These are phyloP conservation scores for Russula brevipes DNA, from an alignment of 768 basidiomycete genomes.

Conservation along the genomic window DNA sequence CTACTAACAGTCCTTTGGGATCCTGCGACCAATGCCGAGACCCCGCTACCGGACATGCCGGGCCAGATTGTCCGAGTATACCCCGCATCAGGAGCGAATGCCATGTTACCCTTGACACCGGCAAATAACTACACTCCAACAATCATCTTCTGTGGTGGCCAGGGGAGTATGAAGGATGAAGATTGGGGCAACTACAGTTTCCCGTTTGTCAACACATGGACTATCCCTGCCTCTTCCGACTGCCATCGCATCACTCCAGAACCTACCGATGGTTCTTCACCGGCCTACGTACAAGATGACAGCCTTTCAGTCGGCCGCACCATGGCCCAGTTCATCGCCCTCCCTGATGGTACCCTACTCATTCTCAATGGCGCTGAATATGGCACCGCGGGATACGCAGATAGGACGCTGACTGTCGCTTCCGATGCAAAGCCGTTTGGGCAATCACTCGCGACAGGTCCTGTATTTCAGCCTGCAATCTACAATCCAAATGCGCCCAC, in stretches of 20 bases:
- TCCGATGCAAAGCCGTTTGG: constrained; percentile 58
- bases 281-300: constrained; percentile 67
- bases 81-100: constrained; percentile 81
- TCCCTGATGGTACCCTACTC: constrained; percentile 73
- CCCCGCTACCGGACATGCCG: constrained; percentile 67
- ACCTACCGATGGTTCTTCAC: constrained; percentile 57
- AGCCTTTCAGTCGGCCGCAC: constrained; percentile 68
- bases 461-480: constrained; percentile 72
- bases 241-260: constrained; percentile 87
- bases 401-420: constrained; percentile 34
- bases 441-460: constrained; percentile 73
- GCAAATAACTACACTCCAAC: constrained; percentile 84
- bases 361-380: constrained; percentile 78
- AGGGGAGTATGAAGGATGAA: constrained; percentile 58
- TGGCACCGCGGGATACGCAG: constrained; percentile 85
- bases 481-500: constrained; percentile 71
- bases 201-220: constrained; percentile 70
- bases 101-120: constrained; percentile 88
- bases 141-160: constrained; percentile 87
- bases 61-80: constrained; percentile 72
- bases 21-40: constrained; percentile 51
- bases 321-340: constrained; percentile 89
- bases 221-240: constrained; percentile 60
- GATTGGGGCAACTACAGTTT: constrained; percentile 73
- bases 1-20: constrained; percentile 45